phyloP scores from a whole-genome alignment of 768 basidiomycete genomes.

The Termitomyces sp. region DNA sequence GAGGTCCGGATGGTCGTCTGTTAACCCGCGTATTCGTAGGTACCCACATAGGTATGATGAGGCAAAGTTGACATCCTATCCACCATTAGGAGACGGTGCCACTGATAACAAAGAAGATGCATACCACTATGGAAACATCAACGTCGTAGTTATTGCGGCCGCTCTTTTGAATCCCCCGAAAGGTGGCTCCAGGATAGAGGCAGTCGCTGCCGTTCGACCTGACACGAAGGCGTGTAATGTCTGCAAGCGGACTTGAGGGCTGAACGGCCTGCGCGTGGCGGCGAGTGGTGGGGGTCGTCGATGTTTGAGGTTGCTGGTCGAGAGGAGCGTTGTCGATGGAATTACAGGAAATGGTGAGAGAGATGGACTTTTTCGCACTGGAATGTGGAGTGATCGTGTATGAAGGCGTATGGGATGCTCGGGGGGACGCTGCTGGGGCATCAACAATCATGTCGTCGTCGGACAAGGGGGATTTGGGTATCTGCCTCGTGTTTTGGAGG shows the following conservation, averaged over 20 bases:
- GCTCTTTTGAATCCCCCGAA: constrained; percentile 90
- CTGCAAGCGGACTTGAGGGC: constrained; percentile 52
- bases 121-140: constrained; percentile 84
- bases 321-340: constrained; percentile 10
- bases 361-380: constrained; percentile 21
- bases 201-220: constrained; percentile 71
- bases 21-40: constrained; percentile 88
- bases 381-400: constrained; percentile 15
- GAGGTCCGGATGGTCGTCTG: constrained; percentile 92
- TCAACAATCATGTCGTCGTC: constrained; percentile 35
- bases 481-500: constrained; percentile 28
- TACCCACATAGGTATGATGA: constrained; percentile 88
- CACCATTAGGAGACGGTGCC: constrained; percentile 5
- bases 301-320: constrained; percentile 13
- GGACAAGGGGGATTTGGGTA: constrained; percentile 16
- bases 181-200: constrained; percentile 84
- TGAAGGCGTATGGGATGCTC: constrained; percentile 14
- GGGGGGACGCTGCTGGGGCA: constrained; percentile 6
- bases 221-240: constrained; percentile 76
- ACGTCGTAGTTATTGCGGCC: constrained; percentile 95
- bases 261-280: constrained; percentile 16
- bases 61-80: constrained; percentile 79
- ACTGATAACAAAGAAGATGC: constrained; percentile 29
- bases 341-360: constrained; percentile 20
- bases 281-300: constrained; percentile 14